Percentiles rank a stretch among this genome's conserved stretches.
Evolutionary conservation across 176 grass and related monocot species (phyloP).

Genomic region (Alopecurus myosuroides): DNA sequence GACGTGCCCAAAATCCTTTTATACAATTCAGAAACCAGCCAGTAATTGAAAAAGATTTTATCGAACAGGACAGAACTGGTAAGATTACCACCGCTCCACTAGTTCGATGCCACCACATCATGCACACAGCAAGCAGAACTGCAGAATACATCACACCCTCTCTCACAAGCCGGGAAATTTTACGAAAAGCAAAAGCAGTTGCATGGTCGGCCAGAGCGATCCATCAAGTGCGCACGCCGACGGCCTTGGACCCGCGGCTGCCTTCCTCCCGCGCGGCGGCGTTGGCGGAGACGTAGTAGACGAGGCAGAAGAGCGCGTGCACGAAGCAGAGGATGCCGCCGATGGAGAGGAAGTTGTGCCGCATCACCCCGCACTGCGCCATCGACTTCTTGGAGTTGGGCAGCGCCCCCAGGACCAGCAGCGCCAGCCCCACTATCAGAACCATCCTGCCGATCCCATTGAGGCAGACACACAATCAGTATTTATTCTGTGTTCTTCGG

Average conservation of each 20-base stretch:
- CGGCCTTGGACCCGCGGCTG: not conserved
- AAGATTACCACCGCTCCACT: not conserved
- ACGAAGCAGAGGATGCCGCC: conserved; percentile 84
- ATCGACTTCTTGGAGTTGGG: conserved; percentile 43
- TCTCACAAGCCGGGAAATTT: not conserved
- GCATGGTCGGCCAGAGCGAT: not conserved
- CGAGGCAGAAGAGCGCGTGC: conserved; percentile 57
- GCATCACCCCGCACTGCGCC: conserved; percentile 45
- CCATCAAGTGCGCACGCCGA: not conserved
- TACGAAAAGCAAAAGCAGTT: not conserved
- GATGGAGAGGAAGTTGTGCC: conserved; percentile 59
- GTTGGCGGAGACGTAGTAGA: conserved; percentile 75
- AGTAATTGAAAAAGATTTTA: not conserved
- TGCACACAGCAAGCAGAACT: not conserved
- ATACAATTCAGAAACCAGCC: not conserved
- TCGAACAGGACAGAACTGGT: not conserved
- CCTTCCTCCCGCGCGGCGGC: conserved; percentile 41
- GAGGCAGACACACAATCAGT: not conserved
- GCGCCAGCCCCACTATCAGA: conserved; percentile 37
- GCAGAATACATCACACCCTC: not conserved
- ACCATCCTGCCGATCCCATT: conserved; percentile 43
- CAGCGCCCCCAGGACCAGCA: conserved; percentile 73
- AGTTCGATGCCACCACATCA: not conserved
- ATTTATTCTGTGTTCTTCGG: not conserved
- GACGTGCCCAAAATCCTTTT: not conserved